These are phyloP conservation scores for Leptographium flavum DNA, from an alignment of 2,329 filamentous ascomycete species.

Conservation along the genomic window DNA sequence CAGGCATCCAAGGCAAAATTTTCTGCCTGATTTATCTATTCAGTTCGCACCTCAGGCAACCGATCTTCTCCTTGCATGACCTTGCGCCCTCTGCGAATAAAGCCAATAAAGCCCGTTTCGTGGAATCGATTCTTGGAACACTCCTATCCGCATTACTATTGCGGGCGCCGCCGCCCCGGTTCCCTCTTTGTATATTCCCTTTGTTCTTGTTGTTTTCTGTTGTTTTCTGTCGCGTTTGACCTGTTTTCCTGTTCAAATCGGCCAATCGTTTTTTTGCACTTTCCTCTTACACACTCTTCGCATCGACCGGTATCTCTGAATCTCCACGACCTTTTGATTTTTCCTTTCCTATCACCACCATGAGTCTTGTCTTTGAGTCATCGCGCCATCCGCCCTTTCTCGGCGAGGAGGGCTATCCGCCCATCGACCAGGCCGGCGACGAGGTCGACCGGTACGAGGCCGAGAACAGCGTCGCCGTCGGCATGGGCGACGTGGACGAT, in stretches of 20 bases:
- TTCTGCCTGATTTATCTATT: no score
- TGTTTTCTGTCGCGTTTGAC: neutral
- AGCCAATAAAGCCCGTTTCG: no score
- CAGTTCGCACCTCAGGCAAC: no score
- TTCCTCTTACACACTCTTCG: no score
- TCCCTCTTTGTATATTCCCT: neutral
- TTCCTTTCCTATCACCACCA: constrained; percentile 1
- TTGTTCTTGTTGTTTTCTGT: neutral
- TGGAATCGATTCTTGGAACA: no score
- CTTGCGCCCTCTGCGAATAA: no score
- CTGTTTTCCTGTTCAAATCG: neutral
- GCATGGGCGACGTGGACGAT: constrained; percentile 8
- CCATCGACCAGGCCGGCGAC: constrained; percentile 12
- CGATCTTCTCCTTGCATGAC: no score
- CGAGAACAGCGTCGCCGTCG: constrained; percentile 3
- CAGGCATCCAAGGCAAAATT: no score
- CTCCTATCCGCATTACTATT: no score
- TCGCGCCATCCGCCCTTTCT: constrained; percentile 8
- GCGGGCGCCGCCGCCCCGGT: no score
- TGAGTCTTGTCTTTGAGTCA: constrained; percentile 13
- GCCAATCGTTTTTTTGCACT: no score
- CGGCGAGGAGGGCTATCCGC: constrained; percentile 12
- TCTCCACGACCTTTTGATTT: neutral
- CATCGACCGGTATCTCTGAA: neutral
- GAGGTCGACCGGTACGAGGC: constrained; percentile 10